Conservation (phyloP, 2,329 filamentous ascomycete species). For the Monosporascus sp. region DNA sequence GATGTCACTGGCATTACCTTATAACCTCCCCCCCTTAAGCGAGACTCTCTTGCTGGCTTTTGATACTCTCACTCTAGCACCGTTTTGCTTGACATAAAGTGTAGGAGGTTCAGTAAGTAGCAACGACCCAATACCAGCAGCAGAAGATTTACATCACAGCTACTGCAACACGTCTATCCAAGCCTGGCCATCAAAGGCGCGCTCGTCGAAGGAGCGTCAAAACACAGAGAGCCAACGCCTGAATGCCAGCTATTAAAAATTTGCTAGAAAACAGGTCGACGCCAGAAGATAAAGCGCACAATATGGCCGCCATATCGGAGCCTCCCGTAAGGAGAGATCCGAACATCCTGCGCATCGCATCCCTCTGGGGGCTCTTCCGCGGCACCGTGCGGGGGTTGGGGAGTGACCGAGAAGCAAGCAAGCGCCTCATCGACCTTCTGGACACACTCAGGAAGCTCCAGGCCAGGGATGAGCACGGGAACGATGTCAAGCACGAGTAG, state of each 20-base stretch:
- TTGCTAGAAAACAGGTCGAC: not conserved
- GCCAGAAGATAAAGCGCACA: not conserved
- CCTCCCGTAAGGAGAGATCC: not conserved
- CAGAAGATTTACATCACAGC: no score
- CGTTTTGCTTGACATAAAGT: no score
- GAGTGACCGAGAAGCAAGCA: not conserved
- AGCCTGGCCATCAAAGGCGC: not conserved
- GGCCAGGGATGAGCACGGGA: not conserved
- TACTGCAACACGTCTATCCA: not conserved
- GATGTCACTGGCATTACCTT: no score
- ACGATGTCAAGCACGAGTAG: not conserved
- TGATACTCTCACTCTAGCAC: no score
- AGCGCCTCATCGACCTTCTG: not conserved
- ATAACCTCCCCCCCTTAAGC: no score
- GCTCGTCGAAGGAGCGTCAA: not conserved
- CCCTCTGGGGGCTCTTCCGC: not conserved
- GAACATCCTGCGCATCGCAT: not conserved
- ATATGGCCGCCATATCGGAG: not conserved
- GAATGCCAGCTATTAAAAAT: not conserved
- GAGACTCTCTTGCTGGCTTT: no score
- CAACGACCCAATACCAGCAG: no score
- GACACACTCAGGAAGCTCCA: not conserved
- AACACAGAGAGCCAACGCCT: not conserved
- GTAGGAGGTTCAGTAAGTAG: no score
- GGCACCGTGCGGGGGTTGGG: not conserved